Base-by-base conservation (phyloP, 108 stramenopile species). In the Chaetoceros tenuissimus region DNA sequence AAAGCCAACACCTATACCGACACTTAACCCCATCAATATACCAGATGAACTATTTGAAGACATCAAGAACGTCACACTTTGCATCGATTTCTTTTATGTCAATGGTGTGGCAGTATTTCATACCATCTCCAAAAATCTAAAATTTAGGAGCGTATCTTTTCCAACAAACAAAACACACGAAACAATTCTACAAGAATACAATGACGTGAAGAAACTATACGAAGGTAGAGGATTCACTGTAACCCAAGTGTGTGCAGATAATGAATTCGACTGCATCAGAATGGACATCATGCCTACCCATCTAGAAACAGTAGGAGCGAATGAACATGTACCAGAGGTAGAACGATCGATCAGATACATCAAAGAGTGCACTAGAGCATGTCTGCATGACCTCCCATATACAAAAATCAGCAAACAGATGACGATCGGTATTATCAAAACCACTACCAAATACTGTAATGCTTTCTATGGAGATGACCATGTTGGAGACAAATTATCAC, bases 251-350 rank as follows among this genome's bases (percentile, higher is more conserved):
- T 44, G 8, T 19, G 56, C 56, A 48, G 66, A 67, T 20, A 19
- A 21, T 10, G 64, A 66, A 44, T 66, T 66, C 46, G 64, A 66
- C 5, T 20, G 21, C 2, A 2, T 66, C 31, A 5, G 34, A 13
- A 40, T 10, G 5, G 8, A 40, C 34, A 40, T 40, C 8, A 10
- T 51, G 49, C 34, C 34, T 40, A 10, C 8, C 13, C 34, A 13
- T 40, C 34, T 40, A 13, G 34, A 10, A 40, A 10, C 8, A 10
- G 19, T 25, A 10, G 28, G 21, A 60, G 18, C 44, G 19, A 34
- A 62, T 28, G 68, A 60, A 25, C 75, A 76, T 60, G 75, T 72
- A 2, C 68, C 68, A 23, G 60, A 61, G 46, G 59, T 59, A 1
- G 74, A 75, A 48, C 31, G 68, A 16, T 46, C 48, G 1, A 74